Base-by-base conservation (phyloP, 148 eudicot species). In the Rhododendron mucronatum region DNA sequence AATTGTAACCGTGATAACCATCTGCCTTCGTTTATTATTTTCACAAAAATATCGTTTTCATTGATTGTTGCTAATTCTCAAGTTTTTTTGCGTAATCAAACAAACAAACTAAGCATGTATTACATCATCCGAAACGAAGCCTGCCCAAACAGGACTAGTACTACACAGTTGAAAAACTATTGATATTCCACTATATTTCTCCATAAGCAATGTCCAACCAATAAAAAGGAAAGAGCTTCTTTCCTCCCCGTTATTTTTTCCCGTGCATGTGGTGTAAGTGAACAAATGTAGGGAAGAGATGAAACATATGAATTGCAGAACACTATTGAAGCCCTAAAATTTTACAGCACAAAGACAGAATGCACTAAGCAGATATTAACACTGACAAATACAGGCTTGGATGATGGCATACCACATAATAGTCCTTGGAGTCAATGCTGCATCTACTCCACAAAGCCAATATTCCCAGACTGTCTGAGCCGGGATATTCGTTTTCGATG, bases 401-500 rank as follows among this genome's bases (percentile, higher is more conserved):
- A 26, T 47, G 37, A 50, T 50, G 23, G 20, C 12, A 47, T 4
- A 80, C 33, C 82, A 50, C 59, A 13, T 26, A 26, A 26, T 28
- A 26, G 59, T 45, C 26, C 82, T 55, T 81, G 35, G 83, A 55
- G 83, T 81, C 10, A 13, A 55, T 16, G 51, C 65, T 81, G 83
- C 83, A 55, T 44, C 75, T 89, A 82, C 78, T 81, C 83, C 78
- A 61, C 87, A 82, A 61, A 74, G 82, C 63, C 41, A 80, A 84
- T 83, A 73, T 78, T 55, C 47, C 88, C 93, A 39, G 90, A 91
- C 90, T 91, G 94, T 84, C 77, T 89, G 12, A 94, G 90, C 53
- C 92, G 87, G 47, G 90, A 92, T 9, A 89, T 86, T 82, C 97
- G 89, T 88, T 95, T 96, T 20, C 98, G 92, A 87, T 96, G 99